Evolutionary conservation across 2,329 filamentous ascomycete genomes (phyloP), one percentile per base, ranked within the genome.

Genomic region (Pseudocercospora eumusae): DNA sequence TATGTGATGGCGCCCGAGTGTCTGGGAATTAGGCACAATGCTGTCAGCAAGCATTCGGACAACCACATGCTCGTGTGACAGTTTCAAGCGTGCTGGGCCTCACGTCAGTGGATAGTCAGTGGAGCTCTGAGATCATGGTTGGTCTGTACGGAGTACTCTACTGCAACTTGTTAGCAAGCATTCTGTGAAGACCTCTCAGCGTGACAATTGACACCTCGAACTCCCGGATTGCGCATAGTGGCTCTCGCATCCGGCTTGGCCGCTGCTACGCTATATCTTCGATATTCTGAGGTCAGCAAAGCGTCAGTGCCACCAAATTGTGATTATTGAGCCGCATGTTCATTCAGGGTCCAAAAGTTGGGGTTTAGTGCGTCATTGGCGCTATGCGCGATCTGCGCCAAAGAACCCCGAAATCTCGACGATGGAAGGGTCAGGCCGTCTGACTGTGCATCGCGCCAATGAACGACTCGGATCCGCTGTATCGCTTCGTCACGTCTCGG

Each of bases 291-390:
- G 18, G 23, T 18, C 49, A 11, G 15, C 23, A 3, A 31, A 25
- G 23, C 49, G 21, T 52, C 49, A 31, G 28, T 54, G 21, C 20
- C 31, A 25, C 21, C 18, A 45, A 44, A 50, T 25, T 23, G 31
- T 57, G 40, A 42, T 49, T 56, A 42, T 49, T 56, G 59, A 61
- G 59, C 59, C 55, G 54, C 59, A 59, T 52, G 56, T 40, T 44
- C 18, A 20, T 57, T 52, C 50, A 56, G 56, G 56, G 56, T 59
- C 36, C 56, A 56, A 52, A 21, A 40, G 25, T 56, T 40, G 49
- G 60, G 56, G 55, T 18, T 18, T 21, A 28, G 56, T 40, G 56
- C 60, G 60, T 62, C 60, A 63, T 62, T 20, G 7, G 3, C 18
- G 9, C 52, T 54, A 54, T n/a, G 52, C 13, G 49, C 21, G 60